Base-by-base conservation (phyloP, 2,329 filamentous ascomycete species). In the Dothidotthia symphoricarpi region DNA sequence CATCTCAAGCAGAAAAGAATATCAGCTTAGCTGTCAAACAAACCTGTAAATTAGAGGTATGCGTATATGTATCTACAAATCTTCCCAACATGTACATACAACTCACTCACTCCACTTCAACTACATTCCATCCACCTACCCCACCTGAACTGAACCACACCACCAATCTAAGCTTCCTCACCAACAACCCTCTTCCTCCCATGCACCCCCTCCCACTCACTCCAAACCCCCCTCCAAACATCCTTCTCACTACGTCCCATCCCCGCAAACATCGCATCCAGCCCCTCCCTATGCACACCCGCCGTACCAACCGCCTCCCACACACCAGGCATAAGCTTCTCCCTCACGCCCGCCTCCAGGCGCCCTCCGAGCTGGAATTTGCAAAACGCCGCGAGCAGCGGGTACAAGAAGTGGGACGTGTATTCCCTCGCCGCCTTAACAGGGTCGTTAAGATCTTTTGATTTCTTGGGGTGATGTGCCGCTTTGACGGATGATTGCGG, bases 371-470 rank as follows among this genome's bases (percentile, higher is more conserved):
- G 65, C 32, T 76, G 74, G 44, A 70, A 74, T 24, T 70, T 62
- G 33, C 76, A 75, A 55, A 80, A 84, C 24, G 75, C 70, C 55
- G 76, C 75, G 3, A 83, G 65, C 13, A 83, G 60, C 31, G 78
- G 75, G 43, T 76, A 76, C 11, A 81, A 63, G 54, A 79, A 77
- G 48, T 79, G 74, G 1, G 77, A 77, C 0, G 78, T 75, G 38
- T 77, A 73, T 19, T 75, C 73, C 47, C 77, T 75, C 6, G 78
- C 77, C 39, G 76, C 77, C 51, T 79, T 79, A 10, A 77, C 76
- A 40, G 78, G 74, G 45, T 83, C 80, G 16, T 75, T 75, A 16
- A 84, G 71, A 1, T 67, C 68, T n/a, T 51, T 54, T 6, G 51
- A 45, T 10, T 56, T 61, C 10, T 47, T 47, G 11, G 44, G 28